Base-by-base conservation (phyloP, 2,329 filamentous ascomycete species). In the Colletotrichum higginsianum region DNA sequence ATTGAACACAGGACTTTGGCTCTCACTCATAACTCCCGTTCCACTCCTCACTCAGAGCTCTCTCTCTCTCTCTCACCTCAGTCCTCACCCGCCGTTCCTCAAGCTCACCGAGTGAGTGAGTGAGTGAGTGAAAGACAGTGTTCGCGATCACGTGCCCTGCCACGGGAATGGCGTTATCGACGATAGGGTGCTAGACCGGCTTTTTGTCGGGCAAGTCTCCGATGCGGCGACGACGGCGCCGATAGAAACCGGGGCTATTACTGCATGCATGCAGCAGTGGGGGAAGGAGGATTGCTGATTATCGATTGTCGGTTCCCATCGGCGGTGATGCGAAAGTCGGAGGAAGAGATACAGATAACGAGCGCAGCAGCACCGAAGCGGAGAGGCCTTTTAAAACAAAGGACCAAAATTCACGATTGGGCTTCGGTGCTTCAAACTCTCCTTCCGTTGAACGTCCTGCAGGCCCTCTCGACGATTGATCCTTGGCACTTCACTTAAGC, bases 191-290 rank as follows among this genome's bases (percentile, higher is more conserved):
- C 57, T 18, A 16, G 9, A 38, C 53, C 18, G 67, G 23, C 68
- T 67, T 67, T 62, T 67, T 57, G 63, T 38, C 68, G 57, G 64
- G 57, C 68, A 67, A 67, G 44, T 67, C 35, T 62, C 64, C 68
- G 64, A 62, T 44, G 35, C 35, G 35, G 9, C 35, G 9, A 38
- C 35, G 68, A 53, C 46, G 52, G 42, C 44, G 49, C 68, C 56
- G 57, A 71, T 23, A 47, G 23, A 61, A 61, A 61, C 30, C 35
- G 64, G 67, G 52, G 64, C 64, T 44, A 3, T 62, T 57, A 62
- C 56, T 30, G 57, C 42, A 61, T 62, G 44, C 50, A 71, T n/a
- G 64, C 50, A 71, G 52, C n/a, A n/a, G 44, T 44, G 42, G 30
- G 30, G 30, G 30, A 35, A 35, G 30, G 30, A 35, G 30, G 30